Evolutionary conservation across 2,329 filamentous ascomycete genomes (phyloP).

Genomic region (Ceratocystis cubensis): DNA sequence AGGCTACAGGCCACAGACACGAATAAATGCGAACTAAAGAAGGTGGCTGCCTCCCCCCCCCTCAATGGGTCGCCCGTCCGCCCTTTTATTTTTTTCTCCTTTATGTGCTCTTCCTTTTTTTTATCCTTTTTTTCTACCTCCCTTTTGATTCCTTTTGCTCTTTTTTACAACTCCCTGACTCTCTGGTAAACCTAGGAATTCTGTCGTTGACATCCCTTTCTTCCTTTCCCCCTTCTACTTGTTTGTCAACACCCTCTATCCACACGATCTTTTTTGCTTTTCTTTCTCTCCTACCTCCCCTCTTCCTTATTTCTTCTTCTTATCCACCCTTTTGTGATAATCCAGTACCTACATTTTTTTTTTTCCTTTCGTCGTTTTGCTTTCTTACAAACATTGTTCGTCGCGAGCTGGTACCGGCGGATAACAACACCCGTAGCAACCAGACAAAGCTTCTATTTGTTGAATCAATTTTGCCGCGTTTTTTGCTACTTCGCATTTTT

Average conservation of each 20-base stretch:
- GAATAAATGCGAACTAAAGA: conserved; percentile 15
- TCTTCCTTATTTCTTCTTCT: conserved; percentile 6
- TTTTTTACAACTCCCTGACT: conserved; percentile 7
- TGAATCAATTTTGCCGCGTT: neutral
- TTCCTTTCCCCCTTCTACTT: conserved; percentile 17
- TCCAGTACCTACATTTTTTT: neutral
- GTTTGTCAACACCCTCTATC: conserved; percentile 14
- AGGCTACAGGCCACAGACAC: too few relatives aligned
- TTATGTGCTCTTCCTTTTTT: neutral
- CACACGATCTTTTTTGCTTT: conserved; percentile 19
- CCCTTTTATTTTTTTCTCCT: conserved; percentile 8
- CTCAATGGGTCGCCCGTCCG: neutral
- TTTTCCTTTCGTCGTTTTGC: conserved; percentile 3
- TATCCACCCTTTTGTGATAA: conserved; percentile 5
- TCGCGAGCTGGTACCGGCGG: conserved; percentile 14
- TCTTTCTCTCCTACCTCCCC: neutral
- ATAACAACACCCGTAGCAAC: conserved; percentile 10
- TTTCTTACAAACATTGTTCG: conserved; percentile 15
- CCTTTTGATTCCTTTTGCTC: conserved; percentile 9
- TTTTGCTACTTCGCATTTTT: conserved; percentile 4
- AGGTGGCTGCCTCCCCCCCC: conserved; percentile 17
- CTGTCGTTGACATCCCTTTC: conserved; percentile 19
- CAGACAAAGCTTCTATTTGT: neutral
- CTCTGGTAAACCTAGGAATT: conserved; percentile 21
- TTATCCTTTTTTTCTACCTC: neutral